Base-by-base conservation (phyloP, 1,284 basidiomycete species). In the Heterobasidion irregulare region DNA sequence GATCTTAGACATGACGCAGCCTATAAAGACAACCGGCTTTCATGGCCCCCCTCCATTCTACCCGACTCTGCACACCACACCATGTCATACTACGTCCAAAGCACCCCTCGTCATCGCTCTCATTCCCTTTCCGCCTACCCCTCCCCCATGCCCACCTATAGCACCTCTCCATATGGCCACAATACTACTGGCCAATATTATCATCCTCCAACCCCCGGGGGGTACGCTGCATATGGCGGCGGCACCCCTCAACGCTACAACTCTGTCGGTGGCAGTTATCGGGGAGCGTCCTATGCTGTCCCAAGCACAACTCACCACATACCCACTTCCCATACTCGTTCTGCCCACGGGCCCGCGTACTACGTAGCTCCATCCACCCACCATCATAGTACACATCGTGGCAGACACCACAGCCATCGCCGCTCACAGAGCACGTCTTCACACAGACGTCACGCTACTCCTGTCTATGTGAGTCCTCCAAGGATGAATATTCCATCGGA, bases 41-140 rank as follows among this genome's bases (percentile, higher is more conserved):
- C 46, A 19, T 47, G n/a, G 26, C 9, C 46, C 18, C 26, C 18
- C 46, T 47, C 5, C 38, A 8, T 56, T 51, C 55, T 48, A 50
- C 56, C 56, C 47, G 53, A 48, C 33, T 26, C 26, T 26, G 26
- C 26, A 6, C 26, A 26, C 26, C 26, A 26, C 26, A 26, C 36
- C 51, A 63, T 57, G 41, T 56, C 66, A 15, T 65, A 63, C 63
- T 63, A 62, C 63, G 59, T 63, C 53, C 57, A 59, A 12, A 35
- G 60, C 52, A 53, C 62, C 43, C 57, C 38, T n/a, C 62, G 57
- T 53, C 48, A 56, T 41, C 65, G 64, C 51, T 56, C 61, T 8
- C 58, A 61, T 52, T 66, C 65, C 35, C 58, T 59, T 47, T 57
- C 62, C 12, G 46, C 12, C 10, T 47, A 47, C 10, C 10, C 46